phyloP scores from a whole-genome alignment of 2,329 filamentous ascomycete genomes.

The Fonsecaea multimorphosa region DNA sequence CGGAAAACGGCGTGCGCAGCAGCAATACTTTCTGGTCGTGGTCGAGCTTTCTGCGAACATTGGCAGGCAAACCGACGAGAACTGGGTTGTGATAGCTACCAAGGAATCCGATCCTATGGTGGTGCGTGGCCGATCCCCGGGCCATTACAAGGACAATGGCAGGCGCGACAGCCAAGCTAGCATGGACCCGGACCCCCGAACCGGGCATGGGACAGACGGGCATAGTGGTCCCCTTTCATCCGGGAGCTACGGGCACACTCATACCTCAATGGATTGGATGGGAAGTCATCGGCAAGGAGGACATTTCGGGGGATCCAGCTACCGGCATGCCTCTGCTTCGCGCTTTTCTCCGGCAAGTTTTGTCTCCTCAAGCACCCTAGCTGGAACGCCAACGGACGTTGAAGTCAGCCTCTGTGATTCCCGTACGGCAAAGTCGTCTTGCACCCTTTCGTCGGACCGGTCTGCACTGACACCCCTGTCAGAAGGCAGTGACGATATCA shows the following conservation, averaged over 20 bases:
- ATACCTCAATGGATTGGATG: slow-evolving; percentile 30
- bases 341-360: slow-evolving; percentile 31
- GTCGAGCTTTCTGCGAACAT: slow-evolving; percentile 81
- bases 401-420: slow-evolving; percentile 27
- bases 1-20: slow-evolving; percentile 84
- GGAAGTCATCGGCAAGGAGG: slow-evolving; percentile 28
- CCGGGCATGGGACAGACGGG: slow-evolving; percentile 55
- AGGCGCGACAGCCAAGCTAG: slow-evolving; percentile 72
- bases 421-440: slow-evolving; percentile 31
- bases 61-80: slow-evolving; percentile 53
- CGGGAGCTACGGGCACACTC: slow-evolving; percentile 13
- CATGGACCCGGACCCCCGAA: slow-evolving; percentile 69
- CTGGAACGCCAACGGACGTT: slow-evolving; percentile 27
- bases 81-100: slow-evolving; percentile 73
- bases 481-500: slow-evolving; percentile 32
- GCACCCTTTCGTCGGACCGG: slow-evolving; percentile 31
- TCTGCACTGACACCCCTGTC: slow-evolving; percentile 35
- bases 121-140: slow-evolving; percentile 81
- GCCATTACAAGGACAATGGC: slow-evolving; percentile 74
- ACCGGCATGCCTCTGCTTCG: slow-evolving; percentile 29
- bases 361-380: slow-evolving; percentile 30
- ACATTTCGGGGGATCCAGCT: slow-evolving; percentile 32
- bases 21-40: slow-evolving; percentile 91
- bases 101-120: slow-evolving; percentile 81
- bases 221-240: slow-evolving; percentile 22